Evolutionary conservation across 306 rosid species (phyloP), one percentile per base, ranked within the genome.

Genomic region (Sesbania bispinosa): DNA sequence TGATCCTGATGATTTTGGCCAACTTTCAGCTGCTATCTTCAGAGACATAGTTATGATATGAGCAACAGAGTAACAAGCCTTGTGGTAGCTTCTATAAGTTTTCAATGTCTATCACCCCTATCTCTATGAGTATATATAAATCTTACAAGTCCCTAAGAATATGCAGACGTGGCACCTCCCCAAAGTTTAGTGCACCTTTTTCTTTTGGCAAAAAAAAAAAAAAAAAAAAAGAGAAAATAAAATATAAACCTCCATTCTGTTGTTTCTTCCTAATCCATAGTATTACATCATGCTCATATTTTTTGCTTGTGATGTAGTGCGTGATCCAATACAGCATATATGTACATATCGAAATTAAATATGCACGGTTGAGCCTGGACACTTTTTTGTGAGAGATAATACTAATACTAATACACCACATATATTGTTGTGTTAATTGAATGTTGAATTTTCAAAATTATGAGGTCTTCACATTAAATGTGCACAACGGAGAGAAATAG

Each of bases 1-100:
- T 60, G 21, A 62, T 47, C 66, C 51, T 50, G 54, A n/a, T n/a
- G 54, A 38, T 73, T 43, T 45, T 23, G 77, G 80, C 74, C 79
- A 74, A 46, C 71, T 69, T 72, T 84, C 92, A 19, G 82, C 89
- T 1, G 84, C 92, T 71, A 88, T 78, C 85, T 85, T 89, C 77
- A 74, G 45, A 80, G 88, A 80, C 96, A 88, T 81, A 8, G 24
- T 62, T n/a, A 29, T 32, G 45, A 38, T 69, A 5, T 10, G 48
- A 76, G 69, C 10, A 62, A 43, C 1, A 33, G 68, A 59, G 41
- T 54, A 29, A 39, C 69, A 82, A 67, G 74, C n/a, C n/a, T n/a
- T n/a, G n/a, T n/a, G n/a, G n/a, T n/a, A n/a, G 57, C 29, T 77
- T 76, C 60, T 68, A 30, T 54, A 45, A 68, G 67, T 45, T 59